Evolutionary conservation across 2,329 filamentous ascomycete genomes (phyloP).

Genomic region (Beauveria pseudobassiana): DNA sequence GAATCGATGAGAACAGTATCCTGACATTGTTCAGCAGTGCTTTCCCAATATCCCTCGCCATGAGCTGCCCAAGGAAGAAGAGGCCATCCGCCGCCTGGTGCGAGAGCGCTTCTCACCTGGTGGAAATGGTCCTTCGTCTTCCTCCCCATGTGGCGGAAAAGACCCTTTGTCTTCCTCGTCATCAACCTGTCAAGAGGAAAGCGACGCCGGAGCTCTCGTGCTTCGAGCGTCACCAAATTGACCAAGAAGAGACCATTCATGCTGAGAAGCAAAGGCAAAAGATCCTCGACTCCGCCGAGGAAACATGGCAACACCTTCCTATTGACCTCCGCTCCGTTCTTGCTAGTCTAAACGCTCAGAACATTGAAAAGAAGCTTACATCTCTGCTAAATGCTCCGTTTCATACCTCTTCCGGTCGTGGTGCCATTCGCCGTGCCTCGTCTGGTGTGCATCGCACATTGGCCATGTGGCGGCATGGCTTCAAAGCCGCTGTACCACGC

Average conservation of each 20-base stretch:
- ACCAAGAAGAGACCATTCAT: background rate
- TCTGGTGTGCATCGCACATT: slow-evolving; percentile 13
- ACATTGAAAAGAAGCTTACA: slow-evolving; percentile 13
- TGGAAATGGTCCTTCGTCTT: background rate
- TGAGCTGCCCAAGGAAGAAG: slow-evolving; percentile 12
- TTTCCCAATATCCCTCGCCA: slow-evolving; percentile 10
- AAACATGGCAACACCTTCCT: slow-evolving; percentile 14
- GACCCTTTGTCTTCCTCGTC: background rate
- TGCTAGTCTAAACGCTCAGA: slow-evolving; percentile 12
- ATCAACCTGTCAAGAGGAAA: background rate
- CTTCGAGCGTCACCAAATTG: background rate
- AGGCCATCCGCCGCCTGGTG: slow-evolving; percentile 11
- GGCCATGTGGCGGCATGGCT: slow-evolving; percentile 15
- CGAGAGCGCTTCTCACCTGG: slow-evolving; percentile 6
- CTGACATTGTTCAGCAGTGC: background rate
- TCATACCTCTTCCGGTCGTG: slow-evolving; percentile 12
- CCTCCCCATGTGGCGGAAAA: background rate
- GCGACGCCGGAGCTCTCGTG: background rate
- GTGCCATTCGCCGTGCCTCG: slow-evolving; percentile 8
- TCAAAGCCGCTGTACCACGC: slow-evolving; percentile 12
- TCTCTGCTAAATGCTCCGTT: slow-evolving; percentile 9
- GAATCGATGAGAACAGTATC: background rate
- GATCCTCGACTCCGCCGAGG: slow-evolving; percentile 11
- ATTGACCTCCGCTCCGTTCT: slow-evolving; percentile 7
- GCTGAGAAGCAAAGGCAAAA: background rate